phyloP scores from a whole-genome alignment of 371 early-diverging fungal genomes.

The Batrachochytrium dendrobatidis region DNA sequence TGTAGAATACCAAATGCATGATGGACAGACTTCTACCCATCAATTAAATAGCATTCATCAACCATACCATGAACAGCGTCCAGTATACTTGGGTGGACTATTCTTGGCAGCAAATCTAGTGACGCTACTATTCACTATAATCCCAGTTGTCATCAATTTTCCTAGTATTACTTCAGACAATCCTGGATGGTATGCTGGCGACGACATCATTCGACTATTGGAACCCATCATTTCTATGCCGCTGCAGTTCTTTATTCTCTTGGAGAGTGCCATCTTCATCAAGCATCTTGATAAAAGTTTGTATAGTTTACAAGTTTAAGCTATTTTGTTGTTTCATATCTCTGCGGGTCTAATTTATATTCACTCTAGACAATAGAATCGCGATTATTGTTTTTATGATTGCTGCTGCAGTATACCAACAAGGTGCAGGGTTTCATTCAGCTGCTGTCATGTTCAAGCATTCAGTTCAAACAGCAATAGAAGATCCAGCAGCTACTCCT shows the following conservation, averaged over 20 bases:
- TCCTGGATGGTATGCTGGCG: slow-evolving; percentile 15
- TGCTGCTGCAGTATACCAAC: slow-evolving; percentile 20
- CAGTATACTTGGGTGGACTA: slow-evolving; percentile 6
- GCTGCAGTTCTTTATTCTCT: slow-evolving; percentile 13
- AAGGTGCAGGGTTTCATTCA: slow-evolving; percentile 30
- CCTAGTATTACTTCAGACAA: slow-evolving; percentile 9
- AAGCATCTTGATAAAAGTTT: not conserved
- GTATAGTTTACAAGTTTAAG: slow-evolving; percentile 6
- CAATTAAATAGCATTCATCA: too few species aligned
- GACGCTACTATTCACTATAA: slow-evolving; percentile 20
- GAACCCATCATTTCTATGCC: slow-evolving; percentile 25
- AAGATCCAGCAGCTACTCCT: not conserved
- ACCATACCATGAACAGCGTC: too few species aligned
- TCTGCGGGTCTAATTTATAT: not conserved
- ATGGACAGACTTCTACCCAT: too few species aligned
- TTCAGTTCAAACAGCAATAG: not conserved
- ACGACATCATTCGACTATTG: slow-evolving; percentile 20
- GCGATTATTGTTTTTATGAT: slow-evolving; percentile 10
- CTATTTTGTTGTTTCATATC: too few species aligned
- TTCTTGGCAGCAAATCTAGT: slow-evolving; percentile 9
- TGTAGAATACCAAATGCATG: too few species aligned
- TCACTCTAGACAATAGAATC: not conserved
- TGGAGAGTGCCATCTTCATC: slow-evolving; percentile 12
- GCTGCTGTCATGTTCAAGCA: slow-evolving; percentile 28
- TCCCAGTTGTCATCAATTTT: slow-evolving; percentile 21